Percentiles rank a stretch among this genome's conserved stretches.
Conservation (phyloP, 805 yeast genomes). For the Ogataea pini region DNA sequence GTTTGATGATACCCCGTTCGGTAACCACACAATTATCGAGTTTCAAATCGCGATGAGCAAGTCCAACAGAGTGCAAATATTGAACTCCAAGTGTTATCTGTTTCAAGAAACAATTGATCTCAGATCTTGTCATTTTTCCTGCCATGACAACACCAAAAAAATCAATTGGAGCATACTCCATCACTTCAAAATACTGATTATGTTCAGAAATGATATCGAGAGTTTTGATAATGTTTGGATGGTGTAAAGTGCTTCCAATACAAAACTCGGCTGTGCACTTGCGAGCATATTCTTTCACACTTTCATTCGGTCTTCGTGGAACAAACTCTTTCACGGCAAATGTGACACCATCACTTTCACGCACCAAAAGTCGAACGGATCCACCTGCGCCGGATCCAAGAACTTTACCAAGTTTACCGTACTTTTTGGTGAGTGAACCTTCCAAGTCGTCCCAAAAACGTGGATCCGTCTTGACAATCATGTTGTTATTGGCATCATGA, state of each 20-base stretch:
- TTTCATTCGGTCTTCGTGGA: constrained; percentile 67
- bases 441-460: constrained; percentile 50
- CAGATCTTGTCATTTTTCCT: constrained; percentile 77
- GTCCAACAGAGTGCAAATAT: constrained; percentile 74
- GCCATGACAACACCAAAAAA: constrained; percentile 88
- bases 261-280: constrained; percentile 89
- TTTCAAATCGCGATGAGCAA: constrained; percentile 82
- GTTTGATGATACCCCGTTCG: constrained; percentile 67
- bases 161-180: constrained; percentile 85
- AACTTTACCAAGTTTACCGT: constrained; percentile 72
- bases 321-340: constrained; percentile 87
- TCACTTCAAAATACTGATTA: constrained; percentile 73
- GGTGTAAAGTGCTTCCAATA: constrained; percentile 79
- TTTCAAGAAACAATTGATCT: constrained; percentile 77
- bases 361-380: constrained; percentile 67
- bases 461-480: constrained; percentile 40
- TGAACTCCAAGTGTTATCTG: constrained; percentile 73
- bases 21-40: constrained; percentile 83
- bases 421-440: constrained; percentile 56
- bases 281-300: constrained; percentile 75
- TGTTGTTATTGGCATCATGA: constrained; percentile 41
- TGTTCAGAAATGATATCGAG: constrained; percentile 71
- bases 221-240: constrained; percentile 78
- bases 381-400: constrained; percentile 91
- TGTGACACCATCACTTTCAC: constrained; percentile 67